Evolutionary conservation across 139 green algal species (phyloP), one percentile per base, ranked within the genome.

Genomic region (Chlamydomonas sphaeroides): DNA sequence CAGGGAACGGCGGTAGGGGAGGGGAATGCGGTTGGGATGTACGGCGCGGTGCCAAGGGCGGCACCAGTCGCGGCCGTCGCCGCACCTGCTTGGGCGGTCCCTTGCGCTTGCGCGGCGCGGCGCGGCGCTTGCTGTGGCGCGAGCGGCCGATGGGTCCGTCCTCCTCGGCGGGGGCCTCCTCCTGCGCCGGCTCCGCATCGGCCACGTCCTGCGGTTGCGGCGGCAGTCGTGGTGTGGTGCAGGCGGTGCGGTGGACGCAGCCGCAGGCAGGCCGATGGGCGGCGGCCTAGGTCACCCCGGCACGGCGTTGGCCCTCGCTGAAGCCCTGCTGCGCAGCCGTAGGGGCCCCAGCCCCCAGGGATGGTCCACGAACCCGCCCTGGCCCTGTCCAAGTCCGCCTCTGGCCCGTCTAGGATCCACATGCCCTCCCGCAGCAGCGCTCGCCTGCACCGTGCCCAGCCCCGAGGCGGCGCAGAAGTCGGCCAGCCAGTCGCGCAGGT

Each of bases 51-150:
- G 57, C 11, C 11, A 30, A 30, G 6, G 57, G 28, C 18, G 57
- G 11, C 45, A 53, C 45, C 45, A 10, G 45, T 53, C 10, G 45
- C 45, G 45, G 10, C 11, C 45, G 11, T 21, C 11, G 45, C 45
- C 71, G 23, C 30, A 80, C 72, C 72, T 80, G 72, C 57, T 80
- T 80, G 5, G 72, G 72, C 30, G 53, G 38, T 6, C 56, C 72
- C 72, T 80, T 80, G 72, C 72, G 72, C 72, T 80, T 80, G 14
- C 72, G 36, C 21, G 72, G 72, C 35, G 72, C 72, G 17, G 65
- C 42, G 0, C 72, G 56, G 32, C 57, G 56, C 21, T n/a, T 62
- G 11, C 56, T 69, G 32, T 26, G 38, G 20, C 72, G 56, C 5
- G 72, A 80, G 39, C 72, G 72, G 28, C 72, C 72, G 38, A 80